Base-by-base conservation (phyloP, 257 asterid genomes). In the Nicotiana attenuata region DNA sequence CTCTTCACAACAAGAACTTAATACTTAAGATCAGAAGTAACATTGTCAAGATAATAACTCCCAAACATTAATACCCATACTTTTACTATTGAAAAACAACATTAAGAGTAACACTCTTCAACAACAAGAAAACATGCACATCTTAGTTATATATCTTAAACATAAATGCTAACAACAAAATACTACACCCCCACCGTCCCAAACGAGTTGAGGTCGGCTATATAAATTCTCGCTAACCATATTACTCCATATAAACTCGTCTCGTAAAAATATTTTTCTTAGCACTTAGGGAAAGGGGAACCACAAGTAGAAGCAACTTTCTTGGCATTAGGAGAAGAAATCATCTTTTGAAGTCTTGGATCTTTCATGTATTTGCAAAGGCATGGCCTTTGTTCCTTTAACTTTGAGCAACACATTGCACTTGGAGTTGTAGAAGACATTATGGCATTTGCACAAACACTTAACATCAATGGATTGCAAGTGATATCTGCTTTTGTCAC, bases 371-470 rank as follows among this genome's bases (percentile, higher is more conserved):
- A 94, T 77, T 82, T 79, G 88, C 98, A 94, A 24, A 94, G 90
- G 84, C 98, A 94, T 15, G 94, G 93, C 78, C 94, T 90, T 86
- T 93, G 97, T 76, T 94, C 90, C 85, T 90, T 94, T 10, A 94
- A 83, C 90, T 86, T 92, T 0, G 88, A 26, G 69, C 97, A 94
- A 66, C 98, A 94, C 3, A 83, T 29, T 1, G 75, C 68, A 20
- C 85, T 85, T 0, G 97, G 98, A 38, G 45, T 81, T 75, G 90
- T 76, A n/a, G 98, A 77, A 15, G 93, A 83, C 2, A 87, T 86
- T 76, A 93, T 94, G 55, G 97, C 98, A 26, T 83, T 41, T 35
- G 98, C 97, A 77, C 98, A 94, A 1, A 96, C 91, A 88, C 92
- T 91, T 61, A 94, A 92, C 88, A 93, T 97, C 86, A 92, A 1